These are phyloP conservation scores for Suillus subaureus DNA, from an alignment of 768 basidiomycete genomes.

Conservation along the genomic window DNA sequence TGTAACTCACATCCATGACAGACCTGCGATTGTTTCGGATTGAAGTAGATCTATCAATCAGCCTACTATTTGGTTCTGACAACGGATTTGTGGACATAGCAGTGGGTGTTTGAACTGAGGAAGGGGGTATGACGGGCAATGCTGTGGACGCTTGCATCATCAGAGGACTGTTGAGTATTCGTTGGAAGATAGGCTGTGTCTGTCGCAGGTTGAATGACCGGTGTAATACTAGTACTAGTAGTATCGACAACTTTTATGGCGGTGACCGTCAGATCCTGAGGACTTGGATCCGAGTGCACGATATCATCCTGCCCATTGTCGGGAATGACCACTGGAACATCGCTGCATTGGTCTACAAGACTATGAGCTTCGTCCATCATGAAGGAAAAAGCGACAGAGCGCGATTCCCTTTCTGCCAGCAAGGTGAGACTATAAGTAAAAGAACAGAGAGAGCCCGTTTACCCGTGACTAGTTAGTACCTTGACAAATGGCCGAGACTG, in stretches of 20 bases:
- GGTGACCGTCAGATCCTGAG: slow-evolving; percentile 24
- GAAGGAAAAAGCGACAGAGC: neutral
- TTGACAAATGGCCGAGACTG: slow-evolving; percentile 8
- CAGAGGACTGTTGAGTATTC: slow-evolving; percentile 41
- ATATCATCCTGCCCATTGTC: slow-evolving; percentile 21
- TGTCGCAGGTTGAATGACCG: slow-evolving; percentile 32
- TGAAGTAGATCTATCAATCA: slow-evolving; percentile 33
- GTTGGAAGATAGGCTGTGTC: slow-evolving; percentile 42
- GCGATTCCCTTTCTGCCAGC: slow-evolving; percentile 1
- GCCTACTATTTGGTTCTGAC: slow-evolving; percentile 10
- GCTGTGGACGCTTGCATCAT: slow-evolving; percentile 60
- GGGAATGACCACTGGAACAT: slow-evolving; percentile 39
- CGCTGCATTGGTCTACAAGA: slow-evolving; percentile 36
- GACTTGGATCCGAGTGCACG: slow-evolving; percentile 25
- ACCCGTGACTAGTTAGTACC: slow-evolving; percentile 4
- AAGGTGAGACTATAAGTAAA: slow-evolving; percentile 11
- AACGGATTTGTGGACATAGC: slow-evolving; percentile 30
- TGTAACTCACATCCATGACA: slow-evolving; percentile 53
- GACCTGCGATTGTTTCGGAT: slow-evolving; percentile 51
- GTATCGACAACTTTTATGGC: slow-evolving; percentile 31
- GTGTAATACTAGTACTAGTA: slow-evolving; percentile 20
- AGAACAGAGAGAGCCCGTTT: slow-evolving; percentile 12
- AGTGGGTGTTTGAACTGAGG: slow-evolving; percentile 27
- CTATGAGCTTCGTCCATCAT: slow-evolving; percentile 22
- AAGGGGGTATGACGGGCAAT: slow-evolving; percentile 53